Percentiles rank a stretch among this genome's conserved stretches.
These are phyloP conservation scores for Rhodocollybia butyracea DNA, from an alignment of 768 basidiomycete species.

Conservation along the genomic window DNA sequence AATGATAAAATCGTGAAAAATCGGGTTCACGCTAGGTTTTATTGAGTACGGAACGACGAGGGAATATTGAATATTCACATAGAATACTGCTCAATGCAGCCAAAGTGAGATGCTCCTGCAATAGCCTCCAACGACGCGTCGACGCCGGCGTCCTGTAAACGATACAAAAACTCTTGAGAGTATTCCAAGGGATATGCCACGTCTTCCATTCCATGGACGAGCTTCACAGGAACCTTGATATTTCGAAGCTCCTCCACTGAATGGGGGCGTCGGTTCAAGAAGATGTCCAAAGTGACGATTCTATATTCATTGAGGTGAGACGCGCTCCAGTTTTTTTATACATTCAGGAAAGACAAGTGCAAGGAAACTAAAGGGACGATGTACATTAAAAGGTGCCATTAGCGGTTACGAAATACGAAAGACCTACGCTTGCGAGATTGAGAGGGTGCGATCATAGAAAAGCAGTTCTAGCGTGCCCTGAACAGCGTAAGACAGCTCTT, in stretches of 20 bases:
- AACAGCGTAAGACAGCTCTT: conserved; percentile 5
- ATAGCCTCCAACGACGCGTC: conserved; percentile 16
- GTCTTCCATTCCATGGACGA: conserved; percentile 23
- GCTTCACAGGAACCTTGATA: too few relatives aligned
- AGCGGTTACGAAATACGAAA: background rate
- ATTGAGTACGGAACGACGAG: background rate
- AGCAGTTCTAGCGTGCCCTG: conserved; percentile 11
- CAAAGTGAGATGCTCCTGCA: conserved; percentile 19
- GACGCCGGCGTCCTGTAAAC: conserved; percentile 20
- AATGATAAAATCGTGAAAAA: conserved; percentile 5
- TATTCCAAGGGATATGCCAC: conserved; percentile 20
- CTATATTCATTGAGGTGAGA: conserved; percentile 2
- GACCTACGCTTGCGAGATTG: too few relatives aligned
- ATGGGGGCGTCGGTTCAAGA: conserved; percentile 3
- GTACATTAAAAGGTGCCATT: background rate
- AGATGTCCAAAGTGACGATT: conserved; percentile 5
- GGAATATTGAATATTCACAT: background rate
- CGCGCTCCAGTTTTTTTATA: background rate
- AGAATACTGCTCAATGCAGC: conserved; percentile 8
- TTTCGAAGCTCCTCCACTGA: too few relatives aligned
- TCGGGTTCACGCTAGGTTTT: conserved; percentile 2
- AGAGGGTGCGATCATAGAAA: conserved; percentile 6
- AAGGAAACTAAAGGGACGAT: background rate
- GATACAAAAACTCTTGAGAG: conserved; percentile 13
- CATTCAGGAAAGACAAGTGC: background rate